A percentile compares a stretch with the other conserved stretches of the same genome.
phyloP scores from a whole-genome alignment of 2,329 filamentous ascomycete species.

The Huntiella savannae region DNA sequence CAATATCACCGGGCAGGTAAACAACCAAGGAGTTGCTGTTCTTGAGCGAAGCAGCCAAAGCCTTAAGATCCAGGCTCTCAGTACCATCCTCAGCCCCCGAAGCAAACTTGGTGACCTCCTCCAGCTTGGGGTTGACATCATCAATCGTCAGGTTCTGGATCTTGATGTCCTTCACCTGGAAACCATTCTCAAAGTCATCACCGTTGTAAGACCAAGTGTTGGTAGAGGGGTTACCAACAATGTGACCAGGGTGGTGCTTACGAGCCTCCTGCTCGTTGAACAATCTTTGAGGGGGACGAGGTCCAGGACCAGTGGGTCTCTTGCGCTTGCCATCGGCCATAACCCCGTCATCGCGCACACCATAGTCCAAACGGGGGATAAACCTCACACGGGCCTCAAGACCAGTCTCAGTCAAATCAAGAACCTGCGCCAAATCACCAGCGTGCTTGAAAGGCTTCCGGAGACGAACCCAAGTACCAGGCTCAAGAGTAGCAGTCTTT shows the following conservation, averaged over 20 bases:
- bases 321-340: conserved; percentile 58
- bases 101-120: conserved; percentile 90
- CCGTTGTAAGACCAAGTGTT: conserved; percentile 72
- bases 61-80: conserved; percentile 80
- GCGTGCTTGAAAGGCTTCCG: conserved; percentile 62
- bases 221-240: conserved; percentile 51
- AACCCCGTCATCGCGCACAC: conserved; percentile 54
- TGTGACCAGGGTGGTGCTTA: conserved; percentile 54
- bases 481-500: conserved; percentile 68
- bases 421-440: conserved; percentile 77
- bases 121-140: conserved; percentile 79
- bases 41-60: conserved; percentile 76
- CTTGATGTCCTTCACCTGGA: conserved; percentile 84
- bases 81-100: conserved; percentile 78
- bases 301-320: conserved; percentile 40
- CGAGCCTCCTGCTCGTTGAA: conserved; percentile 88
- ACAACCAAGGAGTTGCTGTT: conserved; percentile 62
- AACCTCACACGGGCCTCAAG: conserved; percentile 72
- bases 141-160: conserved; percentile 71
- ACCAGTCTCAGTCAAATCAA: conserved; percentile 84
- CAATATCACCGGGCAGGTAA: conserved; percentile 84
- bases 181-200: conserved; percentile 83
- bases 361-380: conserved; percentile 84
- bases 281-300: conserved; percentile 66
- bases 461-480: conserved; percentile 82